Base-by-base conservation (phyloP, 768 basidiomycete genomes). In the Boletus rufocinnamomeus region DNA sequence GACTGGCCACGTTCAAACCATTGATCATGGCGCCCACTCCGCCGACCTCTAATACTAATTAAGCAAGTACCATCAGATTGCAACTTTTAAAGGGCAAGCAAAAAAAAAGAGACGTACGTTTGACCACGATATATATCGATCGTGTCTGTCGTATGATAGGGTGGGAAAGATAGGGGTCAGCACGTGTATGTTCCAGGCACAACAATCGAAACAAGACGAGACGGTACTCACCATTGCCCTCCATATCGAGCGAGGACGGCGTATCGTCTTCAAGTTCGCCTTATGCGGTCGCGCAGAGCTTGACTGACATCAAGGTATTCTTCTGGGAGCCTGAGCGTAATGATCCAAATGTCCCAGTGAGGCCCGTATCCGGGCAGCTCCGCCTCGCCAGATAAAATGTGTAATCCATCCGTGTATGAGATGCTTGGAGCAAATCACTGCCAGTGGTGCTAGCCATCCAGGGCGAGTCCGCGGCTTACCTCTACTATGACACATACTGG, bases 61-160 rank as follows among this genome's bases (percentile, higher is more conserved):
- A 34, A 21, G 5, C 4, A 25, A 16, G 28, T 6, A 28, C 6
- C 37, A 14, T 57, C 41, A 63, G 54, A 34, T 30, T 14, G 5
- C 27, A 21, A 25, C 2, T 3, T 38, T 17, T 2, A 51, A 32
- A n/a, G 13, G 16, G 19, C 25, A 43, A 60, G 52, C 4, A 3
- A 17, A 4, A 14, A 17, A 54, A 6, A 7, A 56, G 54, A 66
- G 21, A 52, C 87, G 63, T 78, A 95, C 93, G 94, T 78, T 96
- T 93, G 59, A 96, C 90, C 89, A 95, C 92, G 61, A 95, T 95
- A n/a, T n/a, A n/a, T n/a, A 81, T 98, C 95, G 75, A 98, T 94
- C 8, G 93, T 87, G 72, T 98, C 95, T 87, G 66, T 35, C 17
- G 9, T 6, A 11, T 34, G 11, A 9, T 11, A 10, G 9, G 9